Evolutionary conservation across 495 filamentous ascomycete genomes (phyloP).

Genomic region (Pyronema domesticum): DNA sequence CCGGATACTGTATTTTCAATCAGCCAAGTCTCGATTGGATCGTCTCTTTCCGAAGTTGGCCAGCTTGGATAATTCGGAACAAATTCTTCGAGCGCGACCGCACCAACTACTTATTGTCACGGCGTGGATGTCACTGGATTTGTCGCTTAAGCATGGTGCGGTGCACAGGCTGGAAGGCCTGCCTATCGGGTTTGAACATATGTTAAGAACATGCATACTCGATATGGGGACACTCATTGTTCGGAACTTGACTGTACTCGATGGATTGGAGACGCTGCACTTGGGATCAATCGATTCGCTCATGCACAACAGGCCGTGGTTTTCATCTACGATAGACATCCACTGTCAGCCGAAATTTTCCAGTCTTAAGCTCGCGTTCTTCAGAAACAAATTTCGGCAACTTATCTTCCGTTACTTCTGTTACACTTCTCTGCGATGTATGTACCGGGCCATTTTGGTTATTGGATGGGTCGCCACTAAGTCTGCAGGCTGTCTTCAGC

Average conservation of each 20-base stretch:
- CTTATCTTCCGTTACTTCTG: no score
- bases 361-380: not conserved
- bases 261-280: not conserved
- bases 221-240: not conserved
- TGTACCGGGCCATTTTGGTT: no score
- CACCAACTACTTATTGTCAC: not conserved
- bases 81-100: not conserved
- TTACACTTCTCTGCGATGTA: no score
- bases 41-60: not conserved
- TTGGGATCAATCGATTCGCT: not conserved
- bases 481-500: no score
- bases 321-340: not conserved
- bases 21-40: not conserved
- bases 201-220: not conserved
- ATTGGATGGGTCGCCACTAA: no score
- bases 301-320: no score
- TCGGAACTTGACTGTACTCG: not conserved
- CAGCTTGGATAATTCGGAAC: not conserved
- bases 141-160: not conserved
- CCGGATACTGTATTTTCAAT: no score
- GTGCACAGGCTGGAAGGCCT: not conserved
- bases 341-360: not conserved
- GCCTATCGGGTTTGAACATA: conserved; percentile 5
- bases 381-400: no score
- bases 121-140: not conserved